A percentile compares a stretch with the other conserved stretches of the same genome.
These are phyloP conservation scores for Phytophthora tentaculata DNA, from an alignment of 352 stramenopile species.

Conservation along the genomic window DNA sequence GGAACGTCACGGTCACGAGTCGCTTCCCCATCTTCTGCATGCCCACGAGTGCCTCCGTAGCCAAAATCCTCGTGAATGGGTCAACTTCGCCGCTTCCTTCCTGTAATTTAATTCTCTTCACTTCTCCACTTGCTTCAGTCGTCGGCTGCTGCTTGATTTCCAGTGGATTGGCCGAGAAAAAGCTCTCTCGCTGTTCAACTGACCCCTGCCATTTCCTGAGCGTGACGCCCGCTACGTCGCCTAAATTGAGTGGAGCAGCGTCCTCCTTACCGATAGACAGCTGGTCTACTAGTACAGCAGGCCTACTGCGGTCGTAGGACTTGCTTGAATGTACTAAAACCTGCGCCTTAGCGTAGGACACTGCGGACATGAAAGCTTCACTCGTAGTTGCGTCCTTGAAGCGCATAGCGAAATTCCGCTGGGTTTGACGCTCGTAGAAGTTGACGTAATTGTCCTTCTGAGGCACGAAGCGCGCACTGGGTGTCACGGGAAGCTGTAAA, in stretches of 20 bases:
- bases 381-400: slow-evolving; percentile 60
- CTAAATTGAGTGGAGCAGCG: slow-evolving; percentile 35
- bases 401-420: slow-evolving; percentile 77
- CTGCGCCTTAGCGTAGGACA: slow-evolving; percentile 64
- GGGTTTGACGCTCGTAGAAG: slow-evolving; percentile 56
- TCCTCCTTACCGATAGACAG: slow-evolving; percentile 56
- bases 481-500: slow-evolving; percentile 49
- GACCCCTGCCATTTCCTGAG: slow-evolving; percentile 59
- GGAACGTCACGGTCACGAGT: slow-evolving; percentile 59
- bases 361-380: slow-evolving; percentile 52
- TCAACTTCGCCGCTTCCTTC: slow-evolving; percentile 24
- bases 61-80: slow-evolving; percentile 43
- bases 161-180: slow-evolving; percentile 66
- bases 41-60: slow-evolving; percentile 51
- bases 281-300: slow-evolving; percentile 50
- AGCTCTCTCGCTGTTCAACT: slow-evolving; percentile 19
- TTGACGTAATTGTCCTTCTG: slow-evolving; percentile 82
- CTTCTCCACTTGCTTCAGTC: slow-evolving; percentile 40
- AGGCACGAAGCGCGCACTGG: slow-evolving; percentile 51
- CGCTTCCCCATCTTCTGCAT: slow-evolving; percentile 72
- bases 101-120: slow-evolving; percentile 58
- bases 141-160: slow-evolving; percentile 45
- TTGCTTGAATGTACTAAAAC: slow-evolving; percentile 38
- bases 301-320: slow-evolving; percentile 25
- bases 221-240: slow-evolving; percentile 62